Base-by-base conservation (phyloP, 1,284 basidiomycete genomes). In the Sutorius eximius region DNA sequence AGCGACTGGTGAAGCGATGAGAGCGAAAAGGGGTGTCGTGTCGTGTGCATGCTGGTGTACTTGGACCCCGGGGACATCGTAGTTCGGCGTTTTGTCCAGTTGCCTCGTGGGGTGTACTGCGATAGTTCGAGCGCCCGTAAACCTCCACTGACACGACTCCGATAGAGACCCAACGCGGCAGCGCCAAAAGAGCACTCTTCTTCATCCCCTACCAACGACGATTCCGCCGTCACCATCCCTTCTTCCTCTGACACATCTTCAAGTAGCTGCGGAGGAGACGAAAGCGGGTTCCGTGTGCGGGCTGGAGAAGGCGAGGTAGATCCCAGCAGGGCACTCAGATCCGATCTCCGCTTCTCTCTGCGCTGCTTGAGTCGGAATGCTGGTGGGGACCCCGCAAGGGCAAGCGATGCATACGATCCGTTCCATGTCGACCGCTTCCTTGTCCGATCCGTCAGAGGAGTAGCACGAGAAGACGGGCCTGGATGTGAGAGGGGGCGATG, bases 341-440 rank as follows among this genome's bases (percentile, higher is more conserved):
- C 81, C 0, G 82, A 82, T 33, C 79, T 74, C 11, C 82, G 77
- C 56, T 80, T 83, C 52, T 81, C 76, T 56, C 77, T 67, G 49
- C 76, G 74, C 53, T 70, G 76, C 37, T 76, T 61, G 22, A 78
- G 60, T 30, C 75, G 74, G 36, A 56, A 57, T 33, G 71, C 70
- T 0, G 70, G 74, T 6, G 81, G 77, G 57, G 77, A 77, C 12
- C 77, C 76, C 4, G 76, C 71, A 4, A 67, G 70, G 5, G 77
- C 77, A 10, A 82, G 72, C 12, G 77, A 76, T 7, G 76, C 67
- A 57, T 86, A 83, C 2, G 82, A 78, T 29, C 87, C 86, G 57
- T 81, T 88, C 89, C 89, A 91, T 0, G 87, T 89, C 16, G 82
- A 78, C 16, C 87, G 79, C 61, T 90, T 90, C 63, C 74, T 74